A percentile compares a stretch with the other conserved stretches of the same genome.
phyloP scores from a whole-genome alignment of 1,284 basidiomycete genomes.

The Pseudozyma pruni region DNA sequence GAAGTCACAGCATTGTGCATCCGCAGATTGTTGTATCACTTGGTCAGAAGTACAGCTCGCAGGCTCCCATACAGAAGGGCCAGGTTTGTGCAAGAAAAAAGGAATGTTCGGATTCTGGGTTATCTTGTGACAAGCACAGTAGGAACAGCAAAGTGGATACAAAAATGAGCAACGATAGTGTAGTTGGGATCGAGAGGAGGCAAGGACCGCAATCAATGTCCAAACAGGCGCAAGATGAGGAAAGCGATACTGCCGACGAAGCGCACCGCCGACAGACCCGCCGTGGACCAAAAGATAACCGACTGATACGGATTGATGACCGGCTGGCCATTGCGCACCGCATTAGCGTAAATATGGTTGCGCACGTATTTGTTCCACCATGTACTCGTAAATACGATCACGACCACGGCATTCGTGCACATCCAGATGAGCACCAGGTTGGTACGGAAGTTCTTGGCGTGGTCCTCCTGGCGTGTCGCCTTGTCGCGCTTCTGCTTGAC shows the following conservation, averaged over 20 bases:
- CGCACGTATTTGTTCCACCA: constrained; percentile 46
- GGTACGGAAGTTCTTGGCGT: constrained; percentile 78
- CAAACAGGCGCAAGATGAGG: constrained; percentile 48
- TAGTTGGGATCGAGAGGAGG: not conserved
- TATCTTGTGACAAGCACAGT: constrained; percentile 2
- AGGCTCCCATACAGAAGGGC: no score
- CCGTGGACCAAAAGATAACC: constrained; percentile 49
- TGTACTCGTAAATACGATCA: constrained; percentile 56
- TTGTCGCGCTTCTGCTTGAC: constrained; percentile 50
- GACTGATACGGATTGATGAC: constrained; percentile 48
- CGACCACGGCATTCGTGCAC: constrained; percentile 58
- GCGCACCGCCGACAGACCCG: constrained; percentile 47
- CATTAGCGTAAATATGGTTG: constrained; percentile 29
- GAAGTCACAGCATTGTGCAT: no score
- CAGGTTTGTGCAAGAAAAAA: no score
- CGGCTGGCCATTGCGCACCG: constrained; percentile 24
- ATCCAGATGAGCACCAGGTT: constrained; percentile 89
- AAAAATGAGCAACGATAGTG: not conserved
- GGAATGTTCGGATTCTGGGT: not conserved
- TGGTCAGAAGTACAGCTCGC: no score
- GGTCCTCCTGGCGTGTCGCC: constrained; percentile 58
- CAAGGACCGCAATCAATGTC: constrained; percentile 19
- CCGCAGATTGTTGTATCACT: no score
- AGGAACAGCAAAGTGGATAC: not conserved
- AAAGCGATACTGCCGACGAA: constrained; percentile 47